phyloP scores from a whole-genome alignment of 805 yeast species.

The Wickerhamiella vanderwaltii region DNA sequence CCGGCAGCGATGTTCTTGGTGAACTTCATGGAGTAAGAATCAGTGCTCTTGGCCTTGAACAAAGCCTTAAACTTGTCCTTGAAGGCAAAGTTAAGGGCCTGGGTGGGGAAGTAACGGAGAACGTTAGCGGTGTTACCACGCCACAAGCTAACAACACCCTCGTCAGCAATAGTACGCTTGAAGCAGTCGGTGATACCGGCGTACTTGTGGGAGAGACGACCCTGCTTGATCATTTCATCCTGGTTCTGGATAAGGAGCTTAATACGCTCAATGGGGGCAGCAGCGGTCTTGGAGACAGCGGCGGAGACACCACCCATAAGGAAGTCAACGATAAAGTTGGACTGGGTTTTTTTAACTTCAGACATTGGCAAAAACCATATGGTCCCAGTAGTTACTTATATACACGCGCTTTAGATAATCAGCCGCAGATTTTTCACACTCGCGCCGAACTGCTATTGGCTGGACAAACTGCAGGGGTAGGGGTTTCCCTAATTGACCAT shows the following conservation, averaged over 20 bases:
- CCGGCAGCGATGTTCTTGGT: conserved; percentile 95
- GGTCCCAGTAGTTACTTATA: conserved; percentile 6
- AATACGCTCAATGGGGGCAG: conserved; percentile 92
- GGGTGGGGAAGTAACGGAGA: conserved; percentile 96
- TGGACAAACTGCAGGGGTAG: neutral
- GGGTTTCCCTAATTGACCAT: neutral
- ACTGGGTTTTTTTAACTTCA: conserved; percentile 14
- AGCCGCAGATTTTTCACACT: conserved; percentile 10
- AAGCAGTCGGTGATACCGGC: conserved; percentile 83
- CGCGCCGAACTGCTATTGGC: conserved; percentile 4
- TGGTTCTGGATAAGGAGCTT: conserved; percentile 88
- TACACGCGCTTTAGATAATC: conserved; percentile 10
- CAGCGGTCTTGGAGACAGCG: conserved; percentile 91
- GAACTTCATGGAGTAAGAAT: conserved; percentile 74
- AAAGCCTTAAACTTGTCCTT: conserved; percentile 86
- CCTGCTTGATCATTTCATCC: conserved; percentile 93
- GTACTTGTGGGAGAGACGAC: conserved; percentile 75
- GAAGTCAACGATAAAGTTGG: conserved; percentile 42
- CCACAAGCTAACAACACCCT: conserved; percentile 87
- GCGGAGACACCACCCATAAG: conserved; percentile 98
- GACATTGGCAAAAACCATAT: conserved; percentile 6
- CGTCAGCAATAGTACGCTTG: conserved; percentile 81
- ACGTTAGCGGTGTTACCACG: conserved; percentile 98
- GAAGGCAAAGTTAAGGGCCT: conserved; percentile 93
- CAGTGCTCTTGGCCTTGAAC: conserved; percentile 87